These are phyloP conservation scores for Alternaria panax DNA, from an alignment of 2,329 filamentous ascomycete genomes.

Conservation along the genomic window DNA sequence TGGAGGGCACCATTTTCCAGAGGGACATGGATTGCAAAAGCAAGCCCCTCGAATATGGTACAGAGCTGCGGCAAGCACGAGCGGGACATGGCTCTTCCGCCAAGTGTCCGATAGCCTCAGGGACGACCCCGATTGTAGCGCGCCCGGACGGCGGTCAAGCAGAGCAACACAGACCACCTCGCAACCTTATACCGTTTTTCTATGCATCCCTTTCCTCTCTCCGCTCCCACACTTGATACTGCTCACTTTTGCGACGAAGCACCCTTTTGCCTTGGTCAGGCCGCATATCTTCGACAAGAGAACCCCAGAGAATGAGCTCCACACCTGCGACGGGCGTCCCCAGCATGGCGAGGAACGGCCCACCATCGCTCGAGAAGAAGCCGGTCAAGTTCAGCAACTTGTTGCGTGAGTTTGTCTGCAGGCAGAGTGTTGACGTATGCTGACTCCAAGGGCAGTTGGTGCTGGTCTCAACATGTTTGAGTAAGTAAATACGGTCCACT, in stretches of 20 bases:
- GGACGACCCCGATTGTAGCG: constrained; percentile 25
- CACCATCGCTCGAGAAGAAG: constrained; percentile 88
- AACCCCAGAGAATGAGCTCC: constrained; percentile 62
- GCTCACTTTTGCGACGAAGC: constrained; percentile 74
- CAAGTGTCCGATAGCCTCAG: constrained; percentile 18
- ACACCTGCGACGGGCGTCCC: constrained; percentile 56
- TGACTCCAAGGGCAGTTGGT: constrained; percentile 65
- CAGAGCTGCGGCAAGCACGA: constrained; percentile 1
- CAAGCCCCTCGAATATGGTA: constrained; percentile 1
- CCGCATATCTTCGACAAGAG: constrained; percentile 64
- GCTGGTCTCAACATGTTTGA: constrained; percentile 96
- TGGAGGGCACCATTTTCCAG: background rate
- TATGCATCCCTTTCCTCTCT: constrained; percentile 22
- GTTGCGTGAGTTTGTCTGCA: constrained; percentile 66
- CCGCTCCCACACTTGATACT: constrained; percentile 22
- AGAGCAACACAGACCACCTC: constrained; percentile 34
- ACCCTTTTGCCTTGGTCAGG: constrained; percentile 97
- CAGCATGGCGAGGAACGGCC: constrained; percentile 45
- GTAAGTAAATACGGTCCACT: constrained; percentile 54
- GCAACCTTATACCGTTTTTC: constrained; percentile 25
- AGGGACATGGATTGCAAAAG: constrained; percentile 5
- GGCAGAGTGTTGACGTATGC: constrained; percentile 15
- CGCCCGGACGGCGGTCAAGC: constrained; percentile 22
- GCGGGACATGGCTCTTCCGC: constrained; percentile 8
- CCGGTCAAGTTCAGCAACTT: constrained; percentile 99